phyloP scores from a whole-genome alignment of 2,329 filamentous ascomycete species.

The Ascomycota sp. region DNA sequence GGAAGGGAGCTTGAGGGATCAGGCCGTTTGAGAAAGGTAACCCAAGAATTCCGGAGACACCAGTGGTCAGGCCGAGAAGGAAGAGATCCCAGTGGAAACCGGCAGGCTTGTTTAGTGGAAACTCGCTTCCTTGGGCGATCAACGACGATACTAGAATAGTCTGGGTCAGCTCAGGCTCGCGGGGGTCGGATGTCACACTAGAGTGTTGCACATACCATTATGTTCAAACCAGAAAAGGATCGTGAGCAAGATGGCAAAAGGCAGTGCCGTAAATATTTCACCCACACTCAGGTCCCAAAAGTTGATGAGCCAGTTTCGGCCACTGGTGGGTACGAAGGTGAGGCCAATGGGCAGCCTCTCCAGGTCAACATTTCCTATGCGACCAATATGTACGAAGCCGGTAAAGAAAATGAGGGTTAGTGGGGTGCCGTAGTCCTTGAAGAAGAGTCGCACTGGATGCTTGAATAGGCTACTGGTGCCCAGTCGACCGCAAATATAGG shows the following conservation, averaged over 20 bases:
- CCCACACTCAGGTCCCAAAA: conserved; percentile 60
- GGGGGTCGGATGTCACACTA: background rate
- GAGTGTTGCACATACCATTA: conserved; percentile 35
- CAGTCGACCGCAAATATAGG: conserved; percentile 53
- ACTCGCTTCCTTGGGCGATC: conserved; percentile 67
- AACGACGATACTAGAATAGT: conserved; percentile 48
- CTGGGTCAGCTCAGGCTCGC: background rate
- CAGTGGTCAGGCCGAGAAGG: conserved; percentile 59
- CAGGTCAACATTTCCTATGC: conserved; percentile 52
- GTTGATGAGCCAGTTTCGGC: conserved; percentile 55
- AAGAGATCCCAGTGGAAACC: conserved; percentile 79
- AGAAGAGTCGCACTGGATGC: conserved; percentile 56
- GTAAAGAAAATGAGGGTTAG: conserved; percentile 74
- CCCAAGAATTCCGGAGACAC: conserved; percentile 53
- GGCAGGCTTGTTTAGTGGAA: conserved; percentile 59
- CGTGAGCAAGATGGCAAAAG: conserved; percentile 66
- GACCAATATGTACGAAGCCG: conserved; percentile 70
- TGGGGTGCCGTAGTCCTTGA: conserved; percentile 79
- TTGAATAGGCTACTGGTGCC: conserved; percentile 54
- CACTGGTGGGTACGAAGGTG: conserved; percentile 58
- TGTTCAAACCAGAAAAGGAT: conserved; percentile 83
- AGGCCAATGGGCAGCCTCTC: conserved; percentile 54
- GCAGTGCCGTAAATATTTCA: conserved; percentile 68
- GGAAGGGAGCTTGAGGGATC: conserved; percentile 68
- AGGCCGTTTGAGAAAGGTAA: conserved; percentile 68